phyloP scores from a whole-genome alignment of 257 asterid genomes.

The Gentiana macrophylla region DNA sequence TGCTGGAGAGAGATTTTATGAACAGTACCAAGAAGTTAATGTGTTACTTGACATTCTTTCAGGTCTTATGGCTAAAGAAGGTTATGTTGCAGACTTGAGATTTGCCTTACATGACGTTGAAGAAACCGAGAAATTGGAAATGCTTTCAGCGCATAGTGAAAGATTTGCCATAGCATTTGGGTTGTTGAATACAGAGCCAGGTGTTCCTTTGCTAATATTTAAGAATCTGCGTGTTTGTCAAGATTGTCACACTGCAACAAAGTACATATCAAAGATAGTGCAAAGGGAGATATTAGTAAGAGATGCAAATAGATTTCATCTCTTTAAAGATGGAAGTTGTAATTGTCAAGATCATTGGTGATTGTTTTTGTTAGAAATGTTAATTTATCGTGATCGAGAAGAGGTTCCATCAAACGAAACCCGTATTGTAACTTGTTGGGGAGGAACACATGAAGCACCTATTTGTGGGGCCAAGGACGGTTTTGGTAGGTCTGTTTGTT shows the following conservation, averaged over 20 bases:
- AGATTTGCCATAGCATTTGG: slow-evolving; percentile 53
- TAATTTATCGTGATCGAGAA: not conserved
- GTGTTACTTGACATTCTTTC: slow-evolving; percentile 24
- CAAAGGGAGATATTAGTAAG: slow-evolving; percentile 46
- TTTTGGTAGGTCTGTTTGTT: too few relatives aligned
- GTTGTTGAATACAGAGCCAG: slow-evolving; percentile 39
- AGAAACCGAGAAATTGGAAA: slow-evolving; percentile 39
- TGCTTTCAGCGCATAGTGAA: slow-evolving; percentile 49
- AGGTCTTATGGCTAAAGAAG: slow-evolving; percentile 44
- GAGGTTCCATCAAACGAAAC: not conserved
- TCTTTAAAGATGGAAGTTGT: slow-evolving; percentile 50
- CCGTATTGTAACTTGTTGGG: too few relatives aligned
- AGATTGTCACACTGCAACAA: slow-evolving; percentile 56
- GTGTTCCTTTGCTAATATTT: slow-evolving; percentile 44
- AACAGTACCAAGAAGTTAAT: slow-evolving; percentile 29
- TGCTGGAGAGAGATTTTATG: slow-evolving; percentile 32
- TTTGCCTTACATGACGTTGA: slow-evolving; percentile 41
- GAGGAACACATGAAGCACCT: too few relatives aligned
- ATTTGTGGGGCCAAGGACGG: too few relatives aligned
- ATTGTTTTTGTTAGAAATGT: not conserved
- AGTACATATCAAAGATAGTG: slow-evolving; percentile 43
- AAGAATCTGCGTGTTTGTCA: slow-evolving; percentile 60
- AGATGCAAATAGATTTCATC: slow-evolving; percentile 52
- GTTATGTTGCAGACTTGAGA: slow-evolving; percentile 39
- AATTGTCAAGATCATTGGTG: slow-evolving; percentile 58